Conservation (phyloP, 257 asterid genomes). For the Ocimum tenuiflorum region DNA sequence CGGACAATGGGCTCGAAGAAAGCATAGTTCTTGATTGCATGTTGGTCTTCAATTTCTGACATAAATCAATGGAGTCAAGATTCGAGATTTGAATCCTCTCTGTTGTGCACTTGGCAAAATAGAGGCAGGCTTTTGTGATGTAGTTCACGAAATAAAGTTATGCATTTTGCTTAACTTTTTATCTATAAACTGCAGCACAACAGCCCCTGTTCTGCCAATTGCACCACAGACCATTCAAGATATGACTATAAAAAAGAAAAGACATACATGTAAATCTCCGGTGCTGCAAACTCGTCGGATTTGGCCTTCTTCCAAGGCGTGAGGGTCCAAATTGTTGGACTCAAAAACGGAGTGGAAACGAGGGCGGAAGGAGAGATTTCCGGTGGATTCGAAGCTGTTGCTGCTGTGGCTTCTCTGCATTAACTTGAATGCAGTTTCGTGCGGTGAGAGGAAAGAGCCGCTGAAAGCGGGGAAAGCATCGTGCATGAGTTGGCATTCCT, state of each 20-base stretch:
- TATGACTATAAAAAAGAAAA: neutral
- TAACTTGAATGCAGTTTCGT: too few species aligned
- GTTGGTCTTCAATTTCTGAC: constrained; percentile 38
- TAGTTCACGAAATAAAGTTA: too few species aligned
- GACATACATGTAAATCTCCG: constrained; percentile 71
- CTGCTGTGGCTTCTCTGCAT: constrained; percentile 78
- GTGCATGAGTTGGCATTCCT: constrained; percentile 28
- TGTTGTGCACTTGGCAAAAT: too few species aligned
- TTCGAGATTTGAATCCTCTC: too few species aligned
- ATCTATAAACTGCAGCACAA: too few species aligned
- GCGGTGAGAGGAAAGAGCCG: too few species aligned
- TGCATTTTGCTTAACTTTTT: too few species aligned
- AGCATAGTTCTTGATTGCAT: constrained; percentile 27
- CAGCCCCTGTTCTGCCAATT: too few species aligned
- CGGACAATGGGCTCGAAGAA: constrained; percentile 57
- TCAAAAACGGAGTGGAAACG: constrained; percentile 40
- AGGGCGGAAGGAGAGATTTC: too few species aligned
- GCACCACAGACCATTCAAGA: too few species aligned
- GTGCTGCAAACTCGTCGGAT: constrained; percentile 84
- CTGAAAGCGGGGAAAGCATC: too few species aligned
- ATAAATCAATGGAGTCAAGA: neutral
- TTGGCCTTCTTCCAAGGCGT: constrained; percentile 33
- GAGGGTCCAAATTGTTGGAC: constrained; percentile 31
- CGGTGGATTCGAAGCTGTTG: constrained; percentile 42
- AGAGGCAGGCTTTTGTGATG: too few species aligned